Base-by-base conservation (phyloP, 495 filamentous ascomycete species). In the Aspergillus bertholletiae region DNA sequence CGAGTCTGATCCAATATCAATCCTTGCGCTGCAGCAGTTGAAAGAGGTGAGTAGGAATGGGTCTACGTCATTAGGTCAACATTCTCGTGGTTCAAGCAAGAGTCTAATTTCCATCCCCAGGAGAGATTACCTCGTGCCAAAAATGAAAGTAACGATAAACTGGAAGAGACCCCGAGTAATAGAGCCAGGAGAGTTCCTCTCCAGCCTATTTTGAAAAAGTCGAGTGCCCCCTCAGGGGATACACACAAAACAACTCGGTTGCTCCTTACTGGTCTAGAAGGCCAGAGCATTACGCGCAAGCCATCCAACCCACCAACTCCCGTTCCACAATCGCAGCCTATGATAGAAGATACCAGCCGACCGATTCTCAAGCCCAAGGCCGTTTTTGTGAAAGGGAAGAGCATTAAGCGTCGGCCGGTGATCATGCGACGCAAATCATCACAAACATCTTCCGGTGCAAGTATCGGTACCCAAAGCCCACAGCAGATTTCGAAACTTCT, bases 401-500 rank as follows among this genome's bases (percentile, higher is more conserved):
- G 54, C 13, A 59, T 58, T n/a, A 73, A 70, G 56, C 72, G 67
- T 51, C 76, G 75, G 8, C 75, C 76, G 7, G 59, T 71, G 2
- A 56, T 75, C 26, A 68, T 66, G 50, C 69, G 75, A 23, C 71
- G 72, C 57, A 77, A 74, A 52, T 77, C 75, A 12, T 74, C 74
- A 13, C 75, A 63, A 30, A 51, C 56, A 51, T 59, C 54, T 12
- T 59, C 60, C 17, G 47, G 49, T 35, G 20, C 49, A 21, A 55
- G 49, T 39, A 58, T 40, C 8, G 61, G 50, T 26, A 55, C 53
- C 40, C 56, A 23, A 43, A 69, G 60, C 44, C 59, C 56, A 7
- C 53, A 56, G 15, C 37, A 17, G 8, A 41, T n/a, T 23, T 18
- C 46, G 6, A 37, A 35, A 17, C 34, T 30, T 52, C 41, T 52